These are phyloP conservation scores for Venturiaceae sp. DNA, from an alignment of 2,329 filamentous ascomycete genomes.

Conservation along the genomic window DNA sequence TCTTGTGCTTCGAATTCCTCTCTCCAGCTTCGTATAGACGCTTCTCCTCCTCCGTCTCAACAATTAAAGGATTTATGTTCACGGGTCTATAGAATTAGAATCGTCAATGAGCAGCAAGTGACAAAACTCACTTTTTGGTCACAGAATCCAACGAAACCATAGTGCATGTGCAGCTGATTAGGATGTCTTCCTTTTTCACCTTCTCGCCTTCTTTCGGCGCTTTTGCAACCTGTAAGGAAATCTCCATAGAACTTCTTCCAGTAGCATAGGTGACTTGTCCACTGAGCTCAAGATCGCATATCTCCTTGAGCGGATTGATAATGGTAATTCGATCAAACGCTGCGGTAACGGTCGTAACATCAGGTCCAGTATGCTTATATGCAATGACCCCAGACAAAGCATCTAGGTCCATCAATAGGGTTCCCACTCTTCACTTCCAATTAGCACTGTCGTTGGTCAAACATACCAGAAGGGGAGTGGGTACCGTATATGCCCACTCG, in stretches of 20 bases:
- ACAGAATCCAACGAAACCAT: slow-evolving; percentile 65
- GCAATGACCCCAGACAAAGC: slow-evolving; percentile 68
- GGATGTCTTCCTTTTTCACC: slow-evolving; percentile 48
- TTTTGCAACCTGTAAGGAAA: slow-evolving; percentile 64
- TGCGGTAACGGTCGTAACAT: slow-evolving; percentile 53
- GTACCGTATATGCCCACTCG: slow-evolving; percentile 60
- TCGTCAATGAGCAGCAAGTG: neutral
- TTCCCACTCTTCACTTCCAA: slow-evolving; percentile 41
- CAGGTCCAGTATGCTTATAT: slow-evolving; percentile 54
- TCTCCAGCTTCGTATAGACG: slow-evolving; percentile 53
- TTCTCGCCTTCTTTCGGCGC: slow-evolving; percentile 49
- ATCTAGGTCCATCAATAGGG: slow-evolving; percentile 72
- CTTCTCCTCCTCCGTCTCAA: slow-evolving; percentile 57
- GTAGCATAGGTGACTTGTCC: slow-evolving; percentile 62
- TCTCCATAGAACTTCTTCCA: slow-evolving; percentile 62
- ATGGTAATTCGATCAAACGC: slow-evolving; percentile 57
- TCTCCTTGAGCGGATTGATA: slow-evolving; percentile 62
- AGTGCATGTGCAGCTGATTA: slow-evolving; percentile 65
- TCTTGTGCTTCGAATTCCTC: slow-evolving; percentile 57
- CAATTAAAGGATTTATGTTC: slow-evolving; percentile 48
- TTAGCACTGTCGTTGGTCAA: neutral
- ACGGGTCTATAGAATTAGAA: slow-evolving; percentile 39
- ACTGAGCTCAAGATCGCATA: slow-evolving; percentile 68
- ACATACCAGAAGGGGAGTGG: neutral
- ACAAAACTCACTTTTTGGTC: slow-evolving; percentile 46